Evolutionary conservation across 768 basidiomycete genomes (phyloP), one percentile per base, ranked within the genome.

Genomic region (Nidularia pulvinata): DNA sequence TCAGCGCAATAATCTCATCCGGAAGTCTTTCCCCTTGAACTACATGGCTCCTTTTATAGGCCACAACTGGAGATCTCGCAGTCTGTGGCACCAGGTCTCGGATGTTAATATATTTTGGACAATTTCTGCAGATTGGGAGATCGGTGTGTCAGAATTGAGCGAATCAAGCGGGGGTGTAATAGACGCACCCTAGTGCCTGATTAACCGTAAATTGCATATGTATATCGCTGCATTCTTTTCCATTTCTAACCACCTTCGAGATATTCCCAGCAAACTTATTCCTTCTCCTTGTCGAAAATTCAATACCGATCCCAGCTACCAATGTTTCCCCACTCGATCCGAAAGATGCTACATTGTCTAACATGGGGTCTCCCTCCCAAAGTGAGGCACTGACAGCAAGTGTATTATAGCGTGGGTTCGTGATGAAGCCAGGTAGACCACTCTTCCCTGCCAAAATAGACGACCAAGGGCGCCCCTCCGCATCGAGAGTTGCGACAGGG

Each of bases 21-120:
- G 86, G 81, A 4, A 88, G 71, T 30, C 3, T 61, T 54, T 19
- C 19, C 19, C 19, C 19, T 19, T 19, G 19, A 19, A 19, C 19
- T 19, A 19, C 19, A 19, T 4, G 86, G 53, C 14, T 74, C 53
- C 1, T 64, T 57, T 73, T 61, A 52, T 79, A 59, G 1, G 59
- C 59, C 19, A 86, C 63, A 2, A 53, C 60, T 0, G 83, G 76
- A n/a, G 63, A 54, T 2, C 74, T 72, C 16, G 71, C 53, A 0
- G 73, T 61, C 55, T 75, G 65, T 1, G 83, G 69, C n/a, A 69
- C 60, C 7, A 88, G 67, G 10, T 83, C 73, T 10, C 84, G 79
- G 37, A 79, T 62, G 48, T 76, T 84, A 60, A 87, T 88, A 54
- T 88, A 88, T 59, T 88, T 88, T 9, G 86, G 86, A 60, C 85